Base-by-base conservation (phyloP, 2,329 filamentous ascomycete species). In the Aspergillus ochraceoroseus region DNA sequence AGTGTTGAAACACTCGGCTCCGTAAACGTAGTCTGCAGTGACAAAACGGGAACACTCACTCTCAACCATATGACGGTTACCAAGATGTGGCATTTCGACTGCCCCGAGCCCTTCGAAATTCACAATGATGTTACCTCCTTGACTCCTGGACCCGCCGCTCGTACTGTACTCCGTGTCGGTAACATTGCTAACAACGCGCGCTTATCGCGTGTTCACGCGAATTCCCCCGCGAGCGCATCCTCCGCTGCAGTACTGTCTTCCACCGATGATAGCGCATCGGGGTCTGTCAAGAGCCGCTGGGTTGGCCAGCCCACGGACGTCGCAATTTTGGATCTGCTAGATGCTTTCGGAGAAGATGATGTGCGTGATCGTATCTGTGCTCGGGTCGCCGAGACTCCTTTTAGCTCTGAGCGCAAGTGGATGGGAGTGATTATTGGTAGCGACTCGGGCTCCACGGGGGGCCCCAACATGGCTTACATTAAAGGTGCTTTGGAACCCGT, bases 11-110 rank as follows among this genome's bases (percentile, higher is more conserved):
- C 92, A 0, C 70, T 98, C 4, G 94, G 94, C 6, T 95, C 89
- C n/a, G 92, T 98, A 44, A 98, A 96, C 57, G 89, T 98, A n/a
- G 87, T 98, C 5, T 98, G 94, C 70, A 95, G 88, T 53, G 92
- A 98, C 72, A 98, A 98, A 70, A 98, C 92, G 29, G 87, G 90
- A 20, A 98, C 92, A 1, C 70, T 98, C 46, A 98, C 92, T 0
- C 88, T 89, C 61, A 98, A 96, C 61, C 92, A 98, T 61, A 96
- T 98, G 92, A 94, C 92, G 1, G 88, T 88, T 0, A 89, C 88
- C 11, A 94, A 92, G 59, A 82, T 98, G 72, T 98, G 92, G 92
- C 86, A 90, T 61, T 94, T 94, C 63, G 87, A 88, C 49, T 76
- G 77, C 29, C 52, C 65, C 4, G 62, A 69, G 41, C 75, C 79